Conservation (phyloP, 768 basidiomycete species). For the Amylocystis lapponica region DNA sequence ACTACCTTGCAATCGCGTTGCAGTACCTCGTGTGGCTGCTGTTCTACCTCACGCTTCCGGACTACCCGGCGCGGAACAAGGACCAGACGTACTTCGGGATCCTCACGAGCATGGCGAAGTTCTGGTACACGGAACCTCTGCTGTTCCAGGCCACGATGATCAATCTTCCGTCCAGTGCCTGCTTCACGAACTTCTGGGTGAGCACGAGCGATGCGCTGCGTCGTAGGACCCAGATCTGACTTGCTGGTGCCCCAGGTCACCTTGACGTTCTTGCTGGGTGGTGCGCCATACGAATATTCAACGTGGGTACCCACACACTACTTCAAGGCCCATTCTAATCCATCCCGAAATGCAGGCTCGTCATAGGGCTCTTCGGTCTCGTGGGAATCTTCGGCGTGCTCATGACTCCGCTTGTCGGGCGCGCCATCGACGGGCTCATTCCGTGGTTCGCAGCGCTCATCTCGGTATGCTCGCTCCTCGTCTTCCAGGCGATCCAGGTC, state of each 20-base stretch:
- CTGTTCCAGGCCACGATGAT: constrained; percentile 65
- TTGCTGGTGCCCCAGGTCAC: constrained; percentile 28
- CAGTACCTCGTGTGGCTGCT: constrained; percentile 56
- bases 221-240: not conserved
- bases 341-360: constrained; percentile 29
- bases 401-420: constrained; percentile 63
- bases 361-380: constrained; percentile 45
- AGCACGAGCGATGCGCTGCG: not conserved
- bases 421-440: constrained; percentile 60
- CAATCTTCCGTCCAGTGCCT: constrained; percentile 53
- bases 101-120: constrained; percentile 71
- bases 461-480: constrained; percentile 39
- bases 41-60: constrained; percentile 63
- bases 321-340: constrained; percentile 5
- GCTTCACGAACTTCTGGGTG: constrained; percentile 41
- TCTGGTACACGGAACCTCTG: constrained; percentile 69
- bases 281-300: constrained; percentile 68
- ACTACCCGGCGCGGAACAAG: constrained; percentile 73
- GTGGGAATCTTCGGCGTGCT: constrained; percentile 57
- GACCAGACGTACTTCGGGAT: constrained; percentile 62
- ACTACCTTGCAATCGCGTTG: constrained; percentile 70
- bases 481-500: constrained; percentile 58
- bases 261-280: constrained; percentile 79
- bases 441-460: constrained; percentile 74
- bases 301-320: constrained; percentile 36